These are phyloP conservation scores for Irpex sp. DNA, from an alignment of 1,284 basidiomycete genomes.

Conservation along the genomic window DNA sequence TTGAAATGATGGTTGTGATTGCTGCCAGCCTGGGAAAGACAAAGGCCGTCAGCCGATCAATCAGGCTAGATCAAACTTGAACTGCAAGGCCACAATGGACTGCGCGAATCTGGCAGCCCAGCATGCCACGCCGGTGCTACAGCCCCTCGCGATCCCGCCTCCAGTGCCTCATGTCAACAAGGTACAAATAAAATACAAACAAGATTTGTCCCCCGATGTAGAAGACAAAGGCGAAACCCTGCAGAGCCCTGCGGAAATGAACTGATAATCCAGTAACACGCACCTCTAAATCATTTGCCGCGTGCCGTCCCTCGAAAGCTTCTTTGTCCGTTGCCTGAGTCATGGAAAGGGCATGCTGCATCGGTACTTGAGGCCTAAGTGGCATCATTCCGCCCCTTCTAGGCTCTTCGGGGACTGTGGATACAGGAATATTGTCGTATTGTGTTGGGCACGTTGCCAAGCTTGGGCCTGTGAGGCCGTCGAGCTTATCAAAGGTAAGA, in stretches of 20 bases:
- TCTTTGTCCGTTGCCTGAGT: background rate
- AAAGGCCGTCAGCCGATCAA: background rate
- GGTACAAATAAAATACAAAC: background rate
- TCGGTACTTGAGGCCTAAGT: background rate
- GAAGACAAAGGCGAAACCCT: background rate
- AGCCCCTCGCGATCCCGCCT: background rate
- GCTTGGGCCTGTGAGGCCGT: background rate
- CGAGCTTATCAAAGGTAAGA: background rate
- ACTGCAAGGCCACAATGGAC: background rate
- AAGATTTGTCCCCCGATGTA: background rate
- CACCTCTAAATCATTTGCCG: background rate
- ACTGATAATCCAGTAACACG: background rate
- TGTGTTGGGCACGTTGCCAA: background rate
- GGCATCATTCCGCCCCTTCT: background rate
- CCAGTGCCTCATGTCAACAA: background rate
- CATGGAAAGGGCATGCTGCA: background rate
- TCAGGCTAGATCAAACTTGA: background rate
- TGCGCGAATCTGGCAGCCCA: background rate
- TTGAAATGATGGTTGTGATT: background rate
- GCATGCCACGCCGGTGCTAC: background rate
- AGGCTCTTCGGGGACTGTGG: background rate
- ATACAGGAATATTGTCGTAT: background rate
- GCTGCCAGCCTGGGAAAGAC: background rate
- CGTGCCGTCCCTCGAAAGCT: background rate
- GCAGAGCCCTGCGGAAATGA: background rate